phyloP scores from a whole-genome alignment of 768 basidiomycete species.

The Termitomyces sp. region DNA sequence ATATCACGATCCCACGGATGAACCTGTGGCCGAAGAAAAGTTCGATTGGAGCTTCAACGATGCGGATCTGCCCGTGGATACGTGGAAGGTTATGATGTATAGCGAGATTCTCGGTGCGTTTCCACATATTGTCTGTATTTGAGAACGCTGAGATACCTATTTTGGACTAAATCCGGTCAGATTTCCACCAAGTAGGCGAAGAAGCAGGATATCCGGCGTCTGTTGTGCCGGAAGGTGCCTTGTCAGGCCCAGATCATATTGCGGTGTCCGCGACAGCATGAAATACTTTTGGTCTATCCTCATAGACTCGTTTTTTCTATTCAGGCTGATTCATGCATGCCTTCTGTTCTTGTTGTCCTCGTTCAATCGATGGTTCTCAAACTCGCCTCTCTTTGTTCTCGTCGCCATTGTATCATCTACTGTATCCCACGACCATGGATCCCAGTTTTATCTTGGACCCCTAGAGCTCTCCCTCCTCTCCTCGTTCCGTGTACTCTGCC shows the following conservation, averaged over 20 bases:
- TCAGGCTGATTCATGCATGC: neutral
- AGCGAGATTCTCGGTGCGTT: slow-evolving; percentile 88
- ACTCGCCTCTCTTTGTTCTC: neutral
- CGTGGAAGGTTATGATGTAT: slow-evolving; percentile 99
- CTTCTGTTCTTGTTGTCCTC: neutral
- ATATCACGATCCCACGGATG: slow-evolving; percentile 98
- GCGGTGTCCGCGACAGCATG: slow-evolving; percentile 6
- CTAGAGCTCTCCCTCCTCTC: neutral
- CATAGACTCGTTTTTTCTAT: neutral
- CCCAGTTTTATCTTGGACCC: neutral
- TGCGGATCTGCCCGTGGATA: slow-evolving; percentile 96
- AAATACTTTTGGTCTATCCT: neutral
- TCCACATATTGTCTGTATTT: neutral
- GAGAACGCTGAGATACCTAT: neutral
- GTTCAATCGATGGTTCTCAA: neutral
- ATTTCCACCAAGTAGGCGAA: neutral
- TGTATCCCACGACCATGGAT: neutral
- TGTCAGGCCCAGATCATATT: slow-evolving; percentile 52
- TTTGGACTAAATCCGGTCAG: neutral
- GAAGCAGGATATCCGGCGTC: slow-evolving; percentile 18
- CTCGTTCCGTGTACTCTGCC: neutral
- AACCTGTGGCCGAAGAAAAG: slow-evolving; percentile 87
- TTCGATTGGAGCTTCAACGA: slow-evolving; percentile 99
- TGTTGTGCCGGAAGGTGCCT: slow-evolving; percentile 55
- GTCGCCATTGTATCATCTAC: neutral